Conservation (phyloP, 2,329 filamentous ascomycete species). For the Stachybotrys echinatus region DNA sequence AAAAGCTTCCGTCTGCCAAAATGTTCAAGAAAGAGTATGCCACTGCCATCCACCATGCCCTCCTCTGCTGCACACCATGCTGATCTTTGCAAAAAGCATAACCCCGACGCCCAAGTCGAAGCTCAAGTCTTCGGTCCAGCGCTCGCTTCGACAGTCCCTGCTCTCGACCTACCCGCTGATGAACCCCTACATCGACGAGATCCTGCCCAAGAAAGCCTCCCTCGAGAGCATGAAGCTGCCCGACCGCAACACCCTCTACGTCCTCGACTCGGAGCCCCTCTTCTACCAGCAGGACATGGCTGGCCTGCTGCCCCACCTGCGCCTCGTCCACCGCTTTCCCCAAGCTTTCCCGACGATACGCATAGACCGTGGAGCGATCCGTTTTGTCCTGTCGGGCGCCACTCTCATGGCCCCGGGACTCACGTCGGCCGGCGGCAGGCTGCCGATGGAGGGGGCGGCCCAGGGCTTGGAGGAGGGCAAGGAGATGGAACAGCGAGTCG, state of each 20-base stretch:
- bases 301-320: constrained; percentile 79
- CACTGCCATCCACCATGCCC: background rate
- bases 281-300: constrained; percentile 85
- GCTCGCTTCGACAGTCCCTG: constrained; percentile 76
- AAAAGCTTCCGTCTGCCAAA: constrained; percentile 22
- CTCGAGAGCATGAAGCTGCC: constrained; percentile 89
- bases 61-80: too few relatives aligned
- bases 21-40: constrained; percentile 95
- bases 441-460: constrained; percentile 53
- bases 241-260: constrained; percentile 85
- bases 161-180: constrained; percentile 82
- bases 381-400: constrained; percentile 89
- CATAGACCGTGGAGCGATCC: constrained; percentile 92
- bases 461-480: constrained; percentile 29
- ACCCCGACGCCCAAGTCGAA: constrained; percentile 79
- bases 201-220: constrained; percentile 91
- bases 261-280: constrained; percentile 69
- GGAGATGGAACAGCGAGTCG: constrained; percentile 36
- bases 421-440: constrained; percentile 73
- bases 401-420: constrained; percentile 95
- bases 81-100: too few relatives aligned
- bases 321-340: constrained; percentile 86
- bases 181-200: constrained; percentile 82
- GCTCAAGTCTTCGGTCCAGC: constrained; percentile 94
- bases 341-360: constrained; percentile 76